Evolutionary conservation across 768 basidiomycete genomes (phyloP), one percentile per base, ranked within the genome.

Genomic region (Auricularia heimuer): DNA sequence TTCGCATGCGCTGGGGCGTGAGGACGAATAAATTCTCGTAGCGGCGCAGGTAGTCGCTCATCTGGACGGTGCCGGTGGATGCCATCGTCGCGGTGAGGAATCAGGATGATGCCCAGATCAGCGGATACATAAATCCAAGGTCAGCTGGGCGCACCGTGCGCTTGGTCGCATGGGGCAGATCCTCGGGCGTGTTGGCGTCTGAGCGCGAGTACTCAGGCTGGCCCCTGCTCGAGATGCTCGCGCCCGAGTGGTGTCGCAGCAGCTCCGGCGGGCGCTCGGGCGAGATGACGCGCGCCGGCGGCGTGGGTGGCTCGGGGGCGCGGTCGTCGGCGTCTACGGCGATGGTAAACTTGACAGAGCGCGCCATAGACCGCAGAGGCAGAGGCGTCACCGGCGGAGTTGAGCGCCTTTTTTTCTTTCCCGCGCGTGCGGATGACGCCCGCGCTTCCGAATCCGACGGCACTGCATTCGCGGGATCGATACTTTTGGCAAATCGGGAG

Each of bases 101-200:
- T n/a, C 6, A 37, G 51, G 62, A 29, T 66, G 66, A 47, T 51
- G 35, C 6, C 56, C 65, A 14, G 6, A 36, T 39, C 8, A 60
- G 42, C 10, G 56, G 12, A 62, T 47, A 18, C 45, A 73, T 54
- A 68, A 68, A 65, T 24, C 54, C 44, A 34, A 64, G 61, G 47
- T 16, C 47, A 21, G 21, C 21, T 16, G 47, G 47, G 18, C 47
- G 6, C 16, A 51, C 47, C 18, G 47, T 51, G 47, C 47, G 47
- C 81, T 94, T 96, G 74, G 92, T 94, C 66, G 94, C 94, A 79
- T 94, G 92, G 16, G 94, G 94, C 60, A 93, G 86, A 73, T 86
- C 86, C 70, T 91, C 88, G 69, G 47, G 47, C 18, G 21, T 16
- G 16, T 51, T 21, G 8, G 47, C 47, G 47, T 51, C 47, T 3